Evolutionary conservation across 345 rosid species (phyloP).

Genomic region (Kandelia obovata): DNA sequence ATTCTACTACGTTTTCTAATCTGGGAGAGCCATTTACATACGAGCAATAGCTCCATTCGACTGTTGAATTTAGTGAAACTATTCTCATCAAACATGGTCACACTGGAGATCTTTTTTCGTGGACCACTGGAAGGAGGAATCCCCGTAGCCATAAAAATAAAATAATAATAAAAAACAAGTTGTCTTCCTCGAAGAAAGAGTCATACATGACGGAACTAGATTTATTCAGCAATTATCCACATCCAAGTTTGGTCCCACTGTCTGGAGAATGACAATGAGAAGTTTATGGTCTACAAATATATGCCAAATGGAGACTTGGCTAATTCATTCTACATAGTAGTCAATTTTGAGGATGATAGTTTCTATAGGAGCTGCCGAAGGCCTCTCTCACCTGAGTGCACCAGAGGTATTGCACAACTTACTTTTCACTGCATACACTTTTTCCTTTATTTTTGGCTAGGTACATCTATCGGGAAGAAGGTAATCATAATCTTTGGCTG

Average conservation of each 20-base stretch:
- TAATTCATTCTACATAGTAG: constrained; percentile 16
- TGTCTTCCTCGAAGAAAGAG: constrained; percentile 8
- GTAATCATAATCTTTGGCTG: too few species aligned
- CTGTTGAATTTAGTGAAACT: too few species aligned
- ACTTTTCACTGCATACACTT: neutral
- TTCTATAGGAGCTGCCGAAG: constrained; percentile 33
- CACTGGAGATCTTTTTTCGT: too few species aligned
- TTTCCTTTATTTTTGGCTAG: constrained; percentile 3
- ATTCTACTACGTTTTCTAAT: constrained; percentile 2
- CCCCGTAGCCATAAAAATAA: constrained; percentile 15
- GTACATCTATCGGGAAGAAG: neutral
- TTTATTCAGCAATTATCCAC: constrained; percentile 22
- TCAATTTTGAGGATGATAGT: constrained; percentile 13
- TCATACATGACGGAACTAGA: constrained; percentile 20
- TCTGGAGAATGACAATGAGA: constrained; percentile 23
- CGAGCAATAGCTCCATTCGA: constrained; percentile 2
- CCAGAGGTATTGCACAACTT: constrained; percentile 26
- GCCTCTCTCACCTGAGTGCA: constrained; percentile 30
- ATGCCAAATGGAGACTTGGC: constrained; percentile 31
- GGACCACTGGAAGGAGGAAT: too few species aligned
- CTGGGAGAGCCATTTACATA: constrained; percentile 25
- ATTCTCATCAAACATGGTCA: too few species aligned
- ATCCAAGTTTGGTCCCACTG: constrained; percentile 29
- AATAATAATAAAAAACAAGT: neutral
- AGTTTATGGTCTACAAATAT: constrained; percentile 25